Conservation (phyloP, 371 early-diverging fungal genomes). For the Quaeritorhiza haematococci region DNA sequence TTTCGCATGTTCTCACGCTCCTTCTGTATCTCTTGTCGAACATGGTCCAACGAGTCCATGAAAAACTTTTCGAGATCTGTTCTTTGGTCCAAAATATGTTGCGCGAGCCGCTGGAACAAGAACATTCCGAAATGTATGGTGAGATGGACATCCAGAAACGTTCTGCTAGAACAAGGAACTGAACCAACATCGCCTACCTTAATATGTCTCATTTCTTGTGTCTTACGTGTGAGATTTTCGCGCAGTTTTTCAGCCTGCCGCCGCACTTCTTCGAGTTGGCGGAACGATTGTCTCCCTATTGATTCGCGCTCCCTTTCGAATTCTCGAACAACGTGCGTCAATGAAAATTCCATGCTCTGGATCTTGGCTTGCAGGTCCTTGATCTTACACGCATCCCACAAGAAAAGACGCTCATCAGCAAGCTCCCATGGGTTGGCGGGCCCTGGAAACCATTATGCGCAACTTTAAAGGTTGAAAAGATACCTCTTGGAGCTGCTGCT, state of each 20-base stretch:
- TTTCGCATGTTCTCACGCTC: constrained; percentile 22
- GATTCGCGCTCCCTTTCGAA: constrained; percentile 46
- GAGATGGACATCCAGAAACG: background rate
- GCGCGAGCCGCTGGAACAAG: constrained; percentile 35
- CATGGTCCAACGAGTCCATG: constrained; percentile 48
- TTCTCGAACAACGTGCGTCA: constrained; percentile 46
- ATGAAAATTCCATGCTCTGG: constrained; percentile 42
- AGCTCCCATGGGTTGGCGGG: constrained; percentile 7
- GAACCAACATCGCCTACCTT: constrained; percentile 23
- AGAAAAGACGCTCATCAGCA: no score
- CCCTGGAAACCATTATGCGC: background rate
- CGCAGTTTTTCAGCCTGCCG: constrained; percentile 24
- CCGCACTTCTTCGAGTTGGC: constrained; percentile 43
- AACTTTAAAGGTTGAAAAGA: background rate
- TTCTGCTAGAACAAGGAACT: background rate
- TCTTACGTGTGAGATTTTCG: constrained; percentile 27
- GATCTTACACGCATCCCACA: constrained; percentile 28
- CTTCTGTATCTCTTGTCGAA: constrained; percentile 27
- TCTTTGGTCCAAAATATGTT: constrained; percentile 47
- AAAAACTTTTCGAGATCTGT: constrained; percentile 50
- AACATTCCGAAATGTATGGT: background rate
- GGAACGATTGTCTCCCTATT: constrained; percentile 32
- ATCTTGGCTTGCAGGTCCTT: constrained; percentile 41
- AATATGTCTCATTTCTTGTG: constrained; percentile 45
- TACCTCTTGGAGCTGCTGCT: constrained; percentile 42